Percentiles rank a stretch among this genome's conserved stretches.
phyloP scores from a whole-genome alignment of 176 grass and related monocot genomes.

The Ensete glaucum region DNA sequence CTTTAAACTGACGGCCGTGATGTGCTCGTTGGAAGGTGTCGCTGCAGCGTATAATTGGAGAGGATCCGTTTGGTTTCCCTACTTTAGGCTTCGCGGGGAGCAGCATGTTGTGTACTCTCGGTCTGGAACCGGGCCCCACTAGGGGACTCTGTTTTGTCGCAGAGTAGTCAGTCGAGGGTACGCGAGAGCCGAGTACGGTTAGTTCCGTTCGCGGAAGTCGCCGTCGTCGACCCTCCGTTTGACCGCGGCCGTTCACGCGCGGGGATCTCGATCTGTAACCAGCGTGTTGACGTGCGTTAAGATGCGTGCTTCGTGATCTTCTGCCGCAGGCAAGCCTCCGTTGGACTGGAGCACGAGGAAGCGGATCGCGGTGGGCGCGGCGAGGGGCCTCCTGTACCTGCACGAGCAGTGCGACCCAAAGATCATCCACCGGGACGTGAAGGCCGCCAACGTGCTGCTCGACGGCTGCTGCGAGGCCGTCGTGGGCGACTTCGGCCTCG shows the following conservation, averaged over 20 bases:
- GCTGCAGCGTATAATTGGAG: background rate
- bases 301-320: background rate
- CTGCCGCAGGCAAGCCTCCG: slow-evolving; percentile 41
- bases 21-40: background rate
- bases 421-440: slow-evolving; percentile 24
- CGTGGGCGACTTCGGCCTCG: slow-evolving; percentile 70
- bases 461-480: slow-evolving; percentile 64
- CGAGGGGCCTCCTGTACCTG: slow-evolving; percentile 59
- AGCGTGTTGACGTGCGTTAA: background rate
- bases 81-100: no score
- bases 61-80: background rate
- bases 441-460: slow-evolving; percentile 53
- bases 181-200: background rate
- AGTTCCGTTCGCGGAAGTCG: background rate
- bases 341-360: slow-evolving; percentile 57
- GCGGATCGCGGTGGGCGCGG: slow-evolving; percentile 58
- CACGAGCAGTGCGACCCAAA: slow-evolving; percentile 82
- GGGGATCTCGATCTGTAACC: no score
- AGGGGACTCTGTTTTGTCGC: background rate
- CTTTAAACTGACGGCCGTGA: background rate
- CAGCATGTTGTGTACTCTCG: background rate
- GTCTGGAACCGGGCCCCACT: background rate
- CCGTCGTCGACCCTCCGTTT: background rate
- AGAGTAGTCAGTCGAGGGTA: background rate
- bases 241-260: background rate